These are phyloP conservation scores for Hura crepitans DNA, from an alignment of 441 rosid genomes.

Conservation along the genomic window DNA sequence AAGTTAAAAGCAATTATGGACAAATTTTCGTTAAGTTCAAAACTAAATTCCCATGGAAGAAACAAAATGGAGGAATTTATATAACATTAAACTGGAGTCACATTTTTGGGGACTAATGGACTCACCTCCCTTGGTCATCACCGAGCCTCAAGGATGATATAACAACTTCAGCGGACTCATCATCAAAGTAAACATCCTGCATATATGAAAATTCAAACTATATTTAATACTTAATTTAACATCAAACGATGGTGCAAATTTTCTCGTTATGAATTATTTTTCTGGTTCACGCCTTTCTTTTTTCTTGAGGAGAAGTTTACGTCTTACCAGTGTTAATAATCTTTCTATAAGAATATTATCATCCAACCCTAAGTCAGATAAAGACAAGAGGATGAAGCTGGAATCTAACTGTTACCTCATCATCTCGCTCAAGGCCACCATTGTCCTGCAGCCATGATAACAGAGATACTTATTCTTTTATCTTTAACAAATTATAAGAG, in stretches of 20 bases:
- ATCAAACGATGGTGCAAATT: background rate
- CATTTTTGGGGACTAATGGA: background rate
- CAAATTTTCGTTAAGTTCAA: background rate
- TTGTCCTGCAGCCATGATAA: conserved; percentile 50
- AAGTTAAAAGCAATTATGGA: too few relatives aligned
- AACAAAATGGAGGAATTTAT: background rate
- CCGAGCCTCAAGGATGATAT: conserved; percentile 90
- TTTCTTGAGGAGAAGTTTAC: background rate
- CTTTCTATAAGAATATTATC: background rate
- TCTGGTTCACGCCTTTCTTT: background rate
- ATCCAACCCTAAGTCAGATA: background rate
- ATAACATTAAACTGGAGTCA: background rate
- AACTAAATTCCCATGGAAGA: background rate
- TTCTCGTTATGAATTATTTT: background rate
- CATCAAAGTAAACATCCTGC: conserved; percentile 90
- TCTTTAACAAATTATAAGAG: background rate
- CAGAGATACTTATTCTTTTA: conserved; percentile 6
- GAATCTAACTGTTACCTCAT: conserved; percentile 46
- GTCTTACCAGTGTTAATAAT: conserved; percentile 7
- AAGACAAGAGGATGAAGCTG: background rate
- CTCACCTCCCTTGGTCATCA: conserved; percentile 88
- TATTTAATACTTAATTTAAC: background rate
- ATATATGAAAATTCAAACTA: conserved; percentile 14
- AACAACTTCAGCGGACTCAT: conserved; percentile 90
- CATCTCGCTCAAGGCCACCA: conserved; percentile 71